Evolutionary conservation across 116 monocot species (phyloP).

Genomic region (Papilionanthe hybrid): DNA sequence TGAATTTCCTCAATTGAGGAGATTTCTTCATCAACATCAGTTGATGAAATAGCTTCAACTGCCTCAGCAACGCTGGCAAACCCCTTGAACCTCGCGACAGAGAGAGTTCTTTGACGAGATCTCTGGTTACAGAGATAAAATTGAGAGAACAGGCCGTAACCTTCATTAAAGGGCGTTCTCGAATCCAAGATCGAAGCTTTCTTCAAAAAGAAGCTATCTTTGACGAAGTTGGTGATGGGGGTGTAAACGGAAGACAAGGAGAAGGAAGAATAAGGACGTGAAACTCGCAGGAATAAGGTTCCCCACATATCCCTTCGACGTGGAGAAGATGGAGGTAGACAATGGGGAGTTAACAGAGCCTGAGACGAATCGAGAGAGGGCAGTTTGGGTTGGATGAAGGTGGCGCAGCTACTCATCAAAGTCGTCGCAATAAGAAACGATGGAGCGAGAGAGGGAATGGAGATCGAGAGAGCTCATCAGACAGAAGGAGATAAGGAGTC

Average conservation of each 20-base stretch:
- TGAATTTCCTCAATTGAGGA: background rate
- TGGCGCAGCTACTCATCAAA: slow-evolving; percentile 9
- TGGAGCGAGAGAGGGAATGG: background rate
- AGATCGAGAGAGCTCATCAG: slow-evolving; percentile 5
- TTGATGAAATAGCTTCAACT: slow-evolving; percentile 8
- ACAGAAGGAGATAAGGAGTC: background rate
- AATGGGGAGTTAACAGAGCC: background rate
- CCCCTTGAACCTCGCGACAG: background rate
- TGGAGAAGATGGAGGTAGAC: background rate
- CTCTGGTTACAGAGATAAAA: background rate
- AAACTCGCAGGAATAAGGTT: background rate
- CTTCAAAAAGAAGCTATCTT: background rate
- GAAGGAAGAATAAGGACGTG: background rate
- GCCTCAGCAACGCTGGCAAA: slow-evolving; percentile 13
- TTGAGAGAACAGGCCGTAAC: background rate
- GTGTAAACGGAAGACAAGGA: background rate
- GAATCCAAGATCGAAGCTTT: background rate
- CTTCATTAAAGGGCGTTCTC: background rate
- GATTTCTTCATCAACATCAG: slow-evolving; percentile 2
- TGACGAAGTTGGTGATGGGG: background rate
- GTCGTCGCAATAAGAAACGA: background rate
- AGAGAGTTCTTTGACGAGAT: background rate
- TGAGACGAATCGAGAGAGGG: background rate
- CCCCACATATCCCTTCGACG: slow-evolving; percentile 1
- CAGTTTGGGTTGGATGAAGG: background rate